These are phyloP conservation scores for Castanea mollissima DNA, from an alignment of 306 rosid genomes.

Conservation along the genomic window DNA sequence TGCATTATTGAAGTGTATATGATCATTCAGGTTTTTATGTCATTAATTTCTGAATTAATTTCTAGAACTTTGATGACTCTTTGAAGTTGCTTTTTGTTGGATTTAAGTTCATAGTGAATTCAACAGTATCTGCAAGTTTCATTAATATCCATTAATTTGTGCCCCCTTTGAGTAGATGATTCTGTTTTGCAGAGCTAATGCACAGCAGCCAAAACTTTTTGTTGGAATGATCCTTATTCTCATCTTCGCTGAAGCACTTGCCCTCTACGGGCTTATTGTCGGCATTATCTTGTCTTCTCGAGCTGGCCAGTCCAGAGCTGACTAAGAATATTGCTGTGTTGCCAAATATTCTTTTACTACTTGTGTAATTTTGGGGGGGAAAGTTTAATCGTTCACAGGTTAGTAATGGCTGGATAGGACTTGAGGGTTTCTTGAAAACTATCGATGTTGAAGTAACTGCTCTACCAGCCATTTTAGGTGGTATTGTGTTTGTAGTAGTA, in stretches of 20 bases:
- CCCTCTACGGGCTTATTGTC: slow-evolving; percentile 78
- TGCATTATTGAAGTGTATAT: background rate
- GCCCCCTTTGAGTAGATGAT: slow-evolving; percentile 15
- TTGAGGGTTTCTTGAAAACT: slow-evolving; percentile 29
- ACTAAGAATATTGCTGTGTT: slow-evolving; percentile 36
- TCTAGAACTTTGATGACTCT: background rate
- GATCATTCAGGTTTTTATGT: background rate
- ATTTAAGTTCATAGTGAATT: background rate
- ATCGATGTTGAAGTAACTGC: slow-evolving; percentile 35
- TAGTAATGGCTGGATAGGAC: slow-evolving; percentile 36
- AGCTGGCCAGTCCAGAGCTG: slow-evolving; percentile 91
- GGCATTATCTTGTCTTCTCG: slow-evolving; percentile 87
- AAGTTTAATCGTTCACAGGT: slow-evolving; percentile 30
- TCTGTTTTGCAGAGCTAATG: slow-evolving; percentile 69
- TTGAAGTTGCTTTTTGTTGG: background rate
- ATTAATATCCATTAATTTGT: background rate
- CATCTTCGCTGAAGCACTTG: slow-evolving; percentile 85
- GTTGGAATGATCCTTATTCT: slow-evolving; percentile 90
- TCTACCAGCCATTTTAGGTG: slow-evolving; percentile 24
- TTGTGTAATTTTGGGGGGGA: slow-evolving; percentile 27
- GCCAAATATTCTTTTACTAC: slow-evolving; percentile 50
- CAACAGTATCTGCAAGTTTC: background rate
- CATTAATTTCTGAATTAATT: background rate
- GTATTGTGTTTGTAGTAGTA: slow-evolving; percentile 46
- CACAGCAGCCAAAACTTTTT: slow-evolving; percentile 87